These are phyloP conservation scores for Phytophthora idaei DNA, from an alignment of 352 stramenopile genomes.

Conservation along the genomic window DNA sequence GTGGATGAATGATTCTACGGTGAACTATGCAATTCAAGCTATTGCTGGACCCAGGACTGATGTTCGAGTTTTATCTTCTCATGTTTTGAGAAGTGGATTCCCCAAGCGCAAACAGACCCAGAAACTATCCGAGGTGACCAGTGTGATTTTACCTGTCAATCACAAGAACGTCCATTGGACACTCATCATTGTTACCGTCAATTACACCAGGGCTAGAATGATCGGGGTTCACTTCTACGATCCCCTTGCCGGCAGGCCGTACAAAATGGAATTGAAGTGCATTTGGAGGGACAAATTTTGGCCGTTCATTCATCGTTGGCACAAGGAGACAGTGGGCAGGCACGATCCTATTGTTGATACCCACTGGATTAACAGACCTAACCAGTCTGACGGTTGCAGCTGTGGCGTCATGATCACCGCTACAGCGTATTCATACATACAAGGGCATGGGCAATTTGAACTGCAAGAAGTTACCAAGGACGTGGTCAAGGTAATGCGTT, in stretches of 20 bases:
- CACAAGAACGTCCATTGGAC: neutral
- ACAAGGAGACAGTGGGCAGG: neutral
- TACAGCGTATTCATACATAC: conserved; percentile 1
- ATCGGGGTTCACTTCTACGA: conserved; percentile 5
- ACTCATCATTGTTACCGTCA: neutral
- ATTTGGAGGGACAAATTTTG: conserved; percentile 1
- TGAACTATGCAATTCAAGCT: conserved; percentile 1
- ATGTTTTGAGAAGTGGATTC: neutral
- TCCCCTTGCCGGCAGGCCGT: neutral
- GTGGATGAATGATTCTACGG: conserved; percentile 3
- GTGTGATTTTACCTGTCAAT: neutral
- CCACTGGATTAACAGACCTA: neutral
- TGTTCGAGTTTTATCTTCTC: neutral
- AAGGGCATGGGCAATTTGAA: neutral
- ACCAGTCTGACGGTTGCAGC: neutral
- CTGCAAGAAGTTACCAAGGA: neutral
- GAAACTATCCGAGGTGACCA: neutral
- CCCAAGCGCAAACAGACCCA: neutral
- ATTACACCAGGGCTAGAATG: neutral
- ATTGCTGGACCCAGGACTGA: neutral
- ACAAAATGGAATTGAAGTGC: neutral
- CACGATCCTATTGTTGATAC: neutral
- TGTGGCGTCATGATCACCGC: neutral
- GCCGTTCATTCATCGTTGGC: conserved; percentile 1
- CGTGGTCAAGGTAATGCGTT: neutral